phyloP scores from a whole-genome alignment of 1,284 basidiomycete species.

The Heterobasidion occidentale region DNA sequence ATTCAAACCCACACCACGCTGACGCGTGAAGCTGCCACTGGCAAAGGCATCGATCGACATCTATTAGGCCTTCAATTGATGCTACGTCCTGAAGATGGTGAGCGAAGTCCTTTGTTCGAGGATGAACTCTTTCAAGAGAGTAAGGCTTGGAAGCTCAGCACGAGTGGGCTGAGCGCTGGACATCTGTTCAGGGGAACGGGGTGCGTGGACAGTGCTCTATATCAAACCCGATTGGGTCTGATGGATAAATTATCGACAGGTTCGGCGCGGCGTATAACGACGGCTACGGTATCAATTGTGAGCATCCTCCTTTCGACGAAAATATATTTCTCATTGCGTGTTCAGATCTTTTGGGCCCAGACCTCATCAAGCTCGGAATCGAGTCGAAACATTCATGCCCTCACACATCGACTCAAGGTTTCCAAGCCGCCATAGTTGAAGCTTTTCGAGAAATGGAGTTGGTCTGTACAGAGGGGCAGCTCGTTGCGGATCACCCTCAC shows the following conservation, averaged over 20 bases:
- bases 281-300: conserved; percentile 92
- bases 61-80: conserved; percentile 79
- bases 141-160: conserved; percentile 87
- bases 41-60: conserved; percentile 89
- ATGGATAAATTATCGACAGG: conserved; percentile 21
- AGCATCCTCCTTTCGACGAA: conserved; percentile 19
- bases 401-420: conserved; percentile 64
- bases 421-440: conserved; percentile 62
- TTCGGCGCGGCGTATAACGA: conserved; percentile 77
- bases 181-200: conserved; percentile 88
- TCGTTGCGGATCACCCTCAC: not conserved
- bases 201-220: conserved; percentile 28
- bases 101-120: conserved; percentile 54
- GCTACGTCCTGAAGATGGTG: conserved; percentile 34
- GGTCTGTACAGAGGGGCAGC: not conserved
- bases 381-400: conserved; percentile 79
- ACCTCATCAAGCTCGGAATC: conserved; percentile 89
- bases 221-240: not conserved
- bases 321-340: not conserved
- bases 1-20: conserved; percentile 68
- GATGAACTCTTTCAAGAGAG: conserved; percentile 77
- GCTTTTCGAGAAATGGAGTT: conserved; percentile 22
- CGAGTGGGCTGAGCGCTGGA: conserved; percentile 86
- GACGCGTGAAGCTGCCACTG: conserved; percentile 76
- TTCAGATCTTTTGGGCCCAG: conserved; percentile 76